Percentiles rank a stretch among this genome's conserved stretches.
Conservation (phyloP, 2,329 filamentous ascomycete species). For the Davidsoniella australis region DNA sequence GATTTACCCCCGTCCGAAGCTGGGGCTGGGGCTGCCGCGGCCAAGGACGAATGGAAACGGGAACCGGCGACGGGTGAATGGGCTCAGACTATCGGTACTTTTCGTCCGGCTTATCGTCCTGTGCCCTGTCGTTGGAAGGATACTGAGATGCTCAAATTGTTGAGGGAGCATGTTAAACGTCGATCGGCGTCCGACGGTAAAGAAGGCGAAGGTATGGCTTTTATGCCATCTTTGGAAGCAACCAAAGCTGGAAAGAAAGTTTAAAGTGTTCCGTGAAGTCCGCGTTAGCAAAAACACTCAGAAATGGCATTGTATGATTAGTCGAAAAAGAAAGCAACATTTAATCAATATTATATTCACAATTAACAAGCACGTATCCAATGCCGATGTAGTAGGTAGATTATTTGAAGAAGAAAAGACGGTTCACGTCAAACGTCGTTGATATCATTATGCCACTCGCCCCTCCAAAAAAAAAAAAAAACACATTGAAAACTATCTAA, state of each 20-base stretch:
- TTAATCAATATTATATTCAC: background rate
- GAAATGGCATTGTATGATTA: background rate
- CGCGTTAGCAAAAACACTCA: background rate
- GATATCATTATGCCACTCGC: background rate
- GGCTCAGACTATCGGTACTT: constrained; percentile 90
- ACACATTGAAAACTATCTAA: background rate
- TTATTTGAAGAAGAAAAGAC: background rate
- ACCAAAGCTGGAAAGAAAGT: constrained; percentile 5
- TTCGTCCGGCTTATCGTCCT: constrained; percentile 82
- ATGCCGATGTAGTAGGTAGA: background rate
- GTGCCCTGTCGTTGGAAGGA: constrained; percentile 74
- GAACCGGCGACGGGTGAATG: constrained; percentile 53
- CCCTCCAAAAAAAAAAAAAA: too few relatives aligned
- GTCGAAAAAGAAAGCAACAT: too few relatives aligned
- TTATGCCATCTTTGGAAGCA: constrained; percentile 33
- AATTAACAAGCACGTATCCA: background rate
- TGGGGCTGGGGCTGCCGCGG: constrained; percentile 16
- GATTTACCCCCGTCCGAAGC: constrained; percentile 35
- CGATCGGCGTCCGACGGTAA: constrained; percentile 28
- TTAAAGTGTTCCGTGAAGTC: background rate
- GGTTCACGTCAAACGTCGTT: background rate
- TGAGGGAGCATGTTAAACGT: constrained; percentile 65
- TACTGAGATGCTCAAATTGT: constrained; percentile 58
- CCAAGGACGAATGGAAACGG: constrained; percentile 19
- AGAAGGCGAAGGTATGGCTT: constrained; percentile 33